These are phyloP conservation scores for Fusarium sp. DNA, from an alignment of 2,329 filamentous ascomycete species.

Conservation along the genomic window DNA sequence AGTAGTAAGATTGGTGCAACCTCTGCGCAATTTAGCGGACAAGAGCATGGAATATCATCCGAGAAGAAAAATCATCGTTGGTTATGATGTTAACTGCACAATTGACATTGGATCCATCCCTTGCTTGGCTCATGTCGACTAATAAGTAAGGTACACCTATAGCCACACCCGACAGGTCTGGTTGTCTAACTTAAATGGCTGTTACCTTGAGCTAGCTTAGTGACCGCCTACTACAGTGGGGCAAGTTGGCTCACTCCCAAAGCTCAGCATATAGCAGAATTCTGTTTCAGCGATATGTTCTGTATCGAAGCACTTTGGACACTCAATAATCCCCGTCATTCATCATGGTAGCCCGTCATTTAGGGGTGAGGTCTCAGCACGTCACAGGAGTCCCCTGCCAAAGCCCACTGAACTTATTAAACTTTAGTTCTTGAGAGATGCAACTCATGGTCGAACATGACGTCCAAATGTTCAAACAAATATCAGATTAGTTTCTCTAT, in stretches of 20 bases:
- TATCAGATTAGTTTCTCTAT: conserved; percentile 18
- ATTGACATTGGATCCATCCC: conserved; percentile 4
- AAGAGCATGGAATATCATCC: neutral
- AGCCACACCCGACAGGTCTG: neutral
- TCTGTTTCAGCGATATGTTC: neutral
- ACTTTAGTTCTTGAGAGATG: neutral
- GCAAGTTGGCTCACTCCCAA: neutral
- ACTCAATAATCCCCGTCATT: neutral
- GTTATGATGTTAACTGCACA: neutral
- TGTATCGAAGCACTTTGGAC: neutral
- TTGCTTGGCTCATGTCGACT: conserved; percentile 16
- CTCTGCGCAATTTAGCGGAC: neutral
- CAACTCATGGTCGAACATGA: neutral
- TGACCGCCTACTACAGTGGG: neutral
- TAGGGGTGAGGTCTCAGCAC: neutral
- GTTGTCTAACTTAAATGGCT: neutral
- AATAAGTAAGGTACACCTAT: neutral
- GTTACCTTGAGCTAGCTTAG: neutral
- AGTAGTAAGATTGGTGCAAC: neutral
- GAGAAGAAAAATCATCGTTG: conserved; percentile 3
- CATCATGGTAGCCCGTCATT: neutral
- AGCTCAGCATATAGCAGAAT: neutral
- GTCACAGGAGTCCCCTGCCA: neutral
- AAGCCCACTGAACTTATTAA: neutral
- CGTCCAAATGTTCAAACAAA: conserved; percentile 14